Evolutionary conservation across 1,139 yeast genomes (phyloP).

Genomic region (Candida anutae): DNA sequence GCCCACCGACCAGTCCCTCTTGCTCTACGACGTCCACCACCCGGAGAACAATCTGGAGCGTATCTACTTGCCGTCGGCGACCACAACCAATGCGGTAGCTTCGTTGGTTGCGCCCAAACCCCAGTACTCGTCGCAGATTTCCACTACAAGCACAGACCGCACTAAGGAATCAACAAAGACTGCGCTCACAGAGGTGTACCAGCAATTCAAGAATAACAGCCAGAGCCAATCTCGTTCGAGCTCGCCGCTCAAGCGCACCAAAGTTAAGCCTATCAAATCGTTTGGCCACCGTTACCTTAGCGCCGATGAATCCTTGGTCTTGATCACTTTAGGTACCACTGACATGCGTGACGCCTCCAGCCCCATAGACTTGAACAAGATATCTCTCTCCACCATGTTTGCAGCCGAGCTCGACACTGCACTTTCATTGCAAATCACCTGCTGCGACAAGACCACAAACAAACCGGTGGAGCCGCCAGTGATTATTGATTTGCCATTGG

Average conservation of each 20-base stretch:
- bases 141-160: constrained; percentile 27
- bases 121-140: constrained; percentile 3
- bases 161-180: constrained; percentile 30
- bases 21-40: constrained; percentile 33
- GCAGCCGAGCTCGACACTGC: constrained; percentile 86
- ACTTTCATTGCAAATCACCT: constrained; percentile 63
- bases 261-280: constrained; percentile 56
- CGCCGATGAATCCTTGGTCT: constrained; percentile 55
- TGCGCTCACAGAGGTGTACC: constrained; percentile 32
- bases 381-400: constrained; percentile 67
- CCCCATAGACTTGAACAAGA: constrained; percentile 66
- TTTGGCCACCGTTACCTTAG: constrained; percentile 78
- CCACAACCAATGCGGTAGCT: constrained; percentile 2
- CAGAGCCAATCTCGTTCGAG: constrained; percentile 12
- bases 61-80: constrained; percentile 5
- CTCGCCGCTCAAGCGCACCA: constrained; percentile 6
- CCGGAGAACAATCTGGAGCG: constrained; percentile 32
- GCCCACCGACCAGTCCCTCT: constrained; percentile 31
- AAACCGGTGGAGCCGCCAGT: constrained; percentile 54
- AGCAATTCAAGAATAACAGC: constrained; percentile 27
- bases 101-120: constrained; percentile 6
- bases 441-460: constrained; percentile 36
- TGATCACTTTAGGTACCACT: constrained; percentile 82
- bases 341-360: constrained; percentile 55
- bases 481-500: constrained; percentile 74